phyloP scores from a whole-genome alignment of 2,329 filamentous ascomycete species.

The Fusarium albidum region DNA sequence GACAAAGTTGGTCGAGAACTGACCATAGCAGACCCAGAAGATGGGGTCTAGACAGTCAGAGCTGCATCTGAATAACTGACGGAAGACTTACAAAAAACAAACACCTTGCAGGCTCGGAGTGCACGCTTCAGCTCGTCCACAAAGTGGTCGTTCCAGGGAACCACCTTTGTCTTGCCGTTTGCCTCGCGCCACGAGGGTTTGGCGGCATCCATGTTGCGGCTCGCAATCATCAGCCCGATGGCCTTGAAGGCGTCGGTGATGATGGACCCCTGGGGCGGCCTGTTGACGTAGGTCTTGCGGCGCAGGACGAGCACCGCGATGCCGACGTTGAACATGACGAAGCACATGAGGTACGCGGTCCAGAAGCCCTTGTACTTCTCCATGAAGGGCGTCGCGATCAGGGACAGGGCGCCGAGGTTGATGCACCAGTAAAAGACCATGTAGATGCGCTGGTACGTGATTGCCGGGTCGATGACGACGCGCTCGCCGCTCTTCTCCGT shows the following conservation, averaged over 20 bases:
- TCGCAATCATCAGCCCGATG: constrained; percentile 49
- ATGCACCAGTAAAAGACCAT: constrained; percentile 80
- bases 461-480: constrained; percentile 72
- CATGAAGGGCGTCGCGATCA: constrained; percentile 72
- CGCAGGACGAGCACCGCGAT: constrained; percentile 59
- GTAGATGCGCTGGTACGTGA: constrained; percentile 74
- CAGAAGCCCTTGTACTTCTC: constrained; percentile 75
- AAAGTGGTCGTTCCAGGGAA: constrained; percentile 74
- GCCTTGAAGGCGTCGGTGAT: constrained; percentile 70
- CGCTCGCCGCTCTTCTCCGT: constrained; percentile 59
- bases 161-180: constrained; percentile 50
- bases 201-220: constrained; percentile 63
- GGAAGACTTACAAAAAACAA: constrained; percentile 58
- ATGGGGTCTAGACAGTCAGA: constrained; percentile 55
- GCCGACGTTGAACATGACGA: constrained; percentile 70
- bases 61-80: no score
- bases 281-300: constrained; percentile 58
- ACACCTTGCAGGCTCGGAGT: constrained; percentile 75
- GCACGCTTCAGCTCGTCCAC: constrained; percentile 75
- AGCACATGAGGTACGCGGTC: constrained; percentile 65
- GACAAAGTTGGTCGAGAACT: constrained; percentile 73
- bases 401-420: constrained; percentile 75
- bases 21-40: constrained; percentile 74
- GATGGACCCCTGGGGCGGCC: constrained; percentile 67
- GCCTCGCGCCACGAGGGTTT: constrained; percentile 72